Evolutionary conservation across 257 asterid genomes (phyloP), one percentile per base, ranked within the genome.

Genomic region (Echites panduratus): DNA sequence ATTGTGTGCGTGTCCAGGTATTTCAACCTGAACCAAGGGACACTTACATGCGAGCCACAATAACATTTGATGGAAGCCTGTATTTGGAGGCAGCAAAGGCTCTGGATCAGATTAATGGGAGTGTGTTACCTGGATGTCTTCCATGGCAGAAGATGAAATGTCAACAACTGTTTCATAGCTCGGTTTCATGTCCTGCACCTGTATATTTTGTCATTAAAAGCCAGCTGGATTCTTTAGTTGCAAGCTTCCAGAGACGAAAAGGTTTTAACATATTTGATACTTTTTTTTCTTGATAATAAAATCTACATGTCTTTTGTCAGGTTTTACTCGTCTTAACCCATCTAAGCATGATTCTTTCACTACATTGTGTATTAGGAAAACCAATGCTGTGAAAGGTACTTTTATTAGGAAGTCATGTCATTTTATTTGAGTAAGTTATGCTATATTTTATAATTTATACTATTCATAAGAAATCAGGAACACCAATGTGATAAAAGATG

Each of bases 41-140:
- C 73, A 7, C 11, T 73, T 89, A 69, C 73, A 82, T 85, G 89
- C 84, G 79, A 84, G 98, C 99, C 70, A 2, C 72, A 1, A 83
- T 95, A 62, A 86, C 80, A 71, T 95, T 95, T 77, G 96, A 95
- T 79, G 96, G 96, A 59, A 85, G 81, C 82, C 83, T 92, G 66
- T 96, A 89, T 80, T 81, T 88, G 84, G 98, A 90, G 85, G 99
- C 98, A 41, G 99, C 98, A 27, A 84, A 70, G 82, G 97, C 98
- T 45, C 82, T 95, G 80, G 96, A 95, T 79, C 90, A 87, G 43
- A 79, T 95, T 29, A 78, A 86, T 26, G 98, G 96, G 71, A 90
- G 84, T 82, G 95, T 84, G 54, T 79, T 95, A 68, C 94, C 89
- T 43, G 96, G 98, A 70, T 86, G 88, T 82, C 78, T 70, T 32